phyloP scores from a whole-genome alignment of 2,329 filamentous ascomycete genomes.

The Clonostachys solani region DNA sequence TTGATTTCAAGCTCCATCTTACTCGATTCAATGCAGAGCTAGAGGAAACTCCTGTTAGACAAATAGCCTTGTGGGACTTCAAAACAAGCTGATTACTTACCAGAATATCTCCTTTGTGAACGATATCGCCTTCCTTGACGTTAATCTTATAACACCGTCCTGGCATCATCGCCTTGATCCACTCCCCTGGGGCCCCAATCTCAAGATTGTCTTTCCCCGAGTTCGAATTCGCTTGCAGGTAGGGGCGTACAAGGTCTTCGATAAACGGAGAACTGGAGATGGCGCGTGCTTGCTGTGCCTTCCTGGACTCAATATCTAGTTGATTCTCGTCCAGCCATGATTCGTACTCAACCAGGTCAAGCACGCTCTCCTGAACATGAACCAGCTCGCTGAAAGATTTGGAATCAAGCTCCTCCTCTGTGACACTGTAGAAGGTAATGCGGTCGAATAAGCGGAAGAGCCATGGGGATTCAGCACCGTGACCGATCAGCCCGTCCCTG shows the following conservation, averaged over 20 bases:
- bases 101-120: not conserved
- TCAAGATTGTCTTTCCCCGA: not conserved
- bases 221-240: constrained; percentile 5
- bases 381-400: constrained; percentile 15
- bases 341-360: constrained; percentile 23
- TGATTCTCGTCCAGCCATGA: constrained; percentile 20
- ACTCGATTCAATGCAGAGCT: constrained; percentile 23
- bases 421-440: constrained; percentile 21
- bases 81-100: constrained; percentile 8
- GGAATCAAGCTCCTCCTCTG: constrained; percentile 17
- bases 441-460: constrained; percentile 24
- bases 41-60: not conserved
- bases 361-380: constrained; percentile 12
- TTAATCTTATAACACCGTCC: constrained; percentile 25
- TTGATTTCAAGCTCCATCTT: constrained; percentile 30
- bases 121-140: constrained; percentile 13
- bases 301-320: constrained; percentile 13
- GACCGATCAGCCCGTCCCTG: not conserved
- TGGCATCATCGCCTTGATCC: constrained; percentile 21
- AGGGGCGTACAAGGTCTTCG: constrained; percentile 18
- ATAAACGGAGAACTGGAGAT: constrained; percentile 18
- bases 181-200: constrained; percentile 9
- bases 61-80: constrained; percentile 9
- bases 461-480: constrained; percentile 10
- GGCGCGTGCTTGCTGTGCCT: constrained; percentile 11